phyloP scores from a whole-genome alignment of 805 yeast genomes.

The Hanseniaspora lachancei region DNA sequence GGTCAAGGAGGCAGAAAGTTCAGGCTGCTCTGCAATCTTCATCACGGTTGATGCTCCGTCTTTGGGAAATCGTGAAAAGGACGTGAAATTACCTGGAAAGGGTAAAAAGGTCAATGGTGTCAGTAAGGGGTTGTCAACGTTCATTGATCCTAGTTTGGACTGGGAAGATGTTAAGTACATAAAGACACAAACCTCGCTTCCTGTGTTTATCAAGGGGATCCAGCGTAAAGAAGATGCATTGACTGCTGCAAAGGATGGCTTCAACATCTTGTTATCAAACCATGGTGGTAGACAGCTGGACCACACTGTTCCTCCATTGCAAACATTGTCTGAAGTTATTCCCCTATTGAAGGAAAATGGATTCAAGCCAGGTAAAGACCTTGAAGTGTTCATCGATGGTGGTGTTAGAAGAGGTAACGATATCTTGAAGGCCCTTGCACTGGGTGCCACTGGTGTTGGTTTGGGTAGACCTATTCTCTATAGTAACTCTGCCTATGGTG shows the following conservation, averaged over 20 bases:
- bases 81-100: constrained; percentile 49
- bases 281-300: constrained; percentile 89
- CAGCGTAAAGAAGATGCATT: constrained; percentile 71
- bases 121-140: constrained; percentile 71
- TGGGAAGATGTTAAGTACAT: constrained; percentile 57
- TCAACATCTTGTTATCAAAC: constrained; percentile 65
- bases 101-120: constrained; percentile 65
- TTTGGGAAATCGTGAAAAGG: constrained; percentile 83
- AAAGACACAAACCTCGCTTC: constrained; percentile 43
- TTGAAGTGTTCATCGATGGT: constrained; percentile 54
- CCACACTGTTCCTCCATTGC: constrained; percentile 65
- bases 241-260: constrained; percentile 56
- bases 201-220: constrained; percentile 70
- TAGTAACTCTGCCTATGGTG: constrained; percentile 52
- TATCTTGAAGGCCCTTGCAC: constrained; percentile 48
- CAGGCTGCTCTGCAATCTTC: constrained; percentile 71
- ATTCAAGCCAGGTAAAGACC: constrained; percentile 32
- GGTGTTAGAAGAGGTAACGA: constrained; percentile 61
- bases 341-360: constrained; percentile 37
- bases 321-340: constrained; percentile 58
- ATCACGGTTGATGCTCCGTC: constrained; percentile 90
- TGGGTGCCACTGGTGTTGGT: constrained; percentile 63
- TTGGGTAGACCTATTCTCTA: constrained; percentile 55
- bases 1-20: constrained; percentile 55
- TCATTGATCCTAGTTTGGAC: constrained; percentile 56